These are phyloP conservation scores for Santalum album DNA, from an alignment of 164 flowering plant genomes.

Conservation along the genomic window DNA sequence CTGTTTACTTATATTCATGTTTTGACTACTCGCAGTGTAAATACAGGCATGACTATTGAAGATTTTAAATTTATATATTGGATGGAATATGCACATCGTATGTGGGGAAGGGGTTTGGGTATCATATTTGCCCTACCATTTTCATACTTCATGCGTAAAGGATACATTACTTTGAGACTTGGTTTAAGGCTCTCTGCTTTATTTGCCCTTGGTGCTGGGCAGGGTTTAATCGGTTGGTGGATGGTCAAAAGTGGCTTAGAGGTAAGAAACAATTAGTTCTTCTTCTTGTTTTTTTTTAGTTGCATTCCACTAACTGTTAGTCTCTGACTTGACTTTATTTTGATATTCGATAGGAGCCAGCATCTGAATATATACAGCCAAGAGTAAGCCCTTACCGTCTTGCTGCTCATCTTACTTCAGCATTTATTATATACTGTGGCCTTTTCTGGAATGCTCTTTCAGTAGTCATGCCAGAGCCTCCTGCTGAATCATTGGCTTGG, in stretches of 20 bases:
- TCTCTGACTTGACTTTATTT: background rate
- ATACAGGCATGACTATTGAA: constrained; percentile 80
- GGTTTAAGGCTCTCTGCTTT: constrained; percentile 77
- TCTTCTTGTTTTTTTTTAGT: background rate
- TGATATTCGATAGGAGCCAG: constrained; percentile 49
- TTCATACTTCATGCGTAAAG: constrained; percentile 76
- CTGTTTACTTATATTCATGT: too few relatives aligned
- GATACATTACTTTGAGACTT: constrained; percentile 62
- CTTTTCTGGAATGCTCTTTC: constrained; percentile 92
- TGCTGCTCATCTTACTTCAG: constrained; percentile 93
- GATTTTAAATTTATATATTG: constrained; percentile 96
- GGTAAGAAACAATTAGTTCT: constrained; percentile 26
- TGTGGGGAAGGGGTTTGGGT: constrained; percentile 98
- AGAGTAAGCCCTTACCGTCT: constrained; percentile 96
- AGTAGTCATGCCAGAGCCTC: constrained; percentile 98
- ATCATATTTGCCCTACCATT: constrained; percentile 85
- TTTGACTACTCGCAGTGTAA: constrained; percentile 43
- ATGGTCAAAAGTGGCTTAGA: constrained; percentile 99
- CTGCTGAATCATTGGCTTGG: constrained; percentile 72
- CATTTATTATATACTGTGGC: constrained; percentile 83
- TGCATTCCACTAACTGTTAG: too few relatives aligned
- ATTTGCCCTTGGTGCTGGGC: constrained; percentile 97
- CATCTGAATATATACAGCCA: constrained; percentile 50
- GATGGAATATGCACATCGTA: constrained; percentile 99
- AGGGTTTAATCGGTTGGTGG: constrained; percentile 99